phyloP scores from a whole-genome alignment of 345 rosid species.

The Raphanus raphanistrum region DNA sequence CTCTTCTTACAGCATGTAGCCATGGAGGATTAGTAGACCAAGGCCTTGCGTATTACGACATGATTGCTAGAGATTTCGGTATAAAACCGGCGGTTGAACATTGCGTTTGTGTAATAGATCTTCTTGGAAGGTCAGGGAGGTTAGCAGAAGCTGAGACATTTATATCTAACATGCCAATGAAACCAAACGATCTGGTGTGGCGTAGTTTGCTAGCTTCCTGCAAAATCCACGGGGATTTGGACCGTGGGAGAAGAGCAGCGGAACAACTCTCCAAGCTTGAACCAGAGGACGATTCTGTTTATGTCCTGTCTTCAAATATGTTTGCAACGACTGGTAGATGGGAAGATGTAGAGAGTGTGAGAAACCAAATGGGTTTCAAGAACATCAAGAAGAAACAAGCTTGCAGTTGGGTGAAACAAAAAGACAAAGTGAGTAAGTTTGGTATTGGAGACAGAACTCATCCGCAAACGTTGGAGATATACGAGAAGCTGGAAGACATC shows the following conservation, averaged over 20 bases:
- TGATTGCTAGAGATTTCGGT: conserved; percentile 61
- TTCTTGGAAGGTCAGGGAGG: conserved; percentile 84
- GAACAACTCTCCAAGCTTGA: conserved; percentile 57
- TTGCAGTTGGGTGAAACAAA: conserved; percentile 90
- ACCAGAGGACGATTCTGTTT: conserved; percentile 79
- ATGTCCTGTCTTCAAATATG: conserved; percentile 76
- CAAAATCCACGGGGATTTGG: conserved; percentile 69
- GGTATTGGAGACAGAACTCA: conserved; percentile 79
- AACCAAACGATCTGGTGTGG: conserved; percentile 70
- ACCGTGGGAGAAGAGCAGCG: conserved; percentile 75
- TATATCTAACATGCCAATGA: conserved; percentile 66
- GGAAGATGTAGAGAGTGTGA: conserved; percentile 67
- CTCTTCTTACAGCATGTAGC: conserved; percentile 87
- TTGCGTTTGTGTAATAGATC: conserved; percentile 85
- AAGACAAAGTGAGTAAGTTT: conserved; percentile 56
- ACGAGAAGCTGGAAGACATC: conserved; percentile 72
- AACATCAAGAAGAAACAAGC: conserved; percentile 81
- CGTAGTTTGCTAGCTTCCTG: conserved; percentile 80
- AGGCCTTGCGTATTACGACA: conserved; percentile 64
- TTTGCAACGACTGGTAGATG: conserved; percentile 86
- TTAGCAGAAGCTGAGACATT: conserved; percentile 66
- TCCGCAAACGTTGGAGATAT: conserved; percentile 54
- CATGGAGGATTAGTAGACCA: conserved; percentile 83
- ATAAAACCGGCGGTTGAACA: conserved; percentile 61
- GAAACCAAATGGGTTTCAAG: conserved; percentile 70